phyloP scores from a whole-genome alignment of 164 flowering plant genomes.

The Tetracentron sinense region DNA sequence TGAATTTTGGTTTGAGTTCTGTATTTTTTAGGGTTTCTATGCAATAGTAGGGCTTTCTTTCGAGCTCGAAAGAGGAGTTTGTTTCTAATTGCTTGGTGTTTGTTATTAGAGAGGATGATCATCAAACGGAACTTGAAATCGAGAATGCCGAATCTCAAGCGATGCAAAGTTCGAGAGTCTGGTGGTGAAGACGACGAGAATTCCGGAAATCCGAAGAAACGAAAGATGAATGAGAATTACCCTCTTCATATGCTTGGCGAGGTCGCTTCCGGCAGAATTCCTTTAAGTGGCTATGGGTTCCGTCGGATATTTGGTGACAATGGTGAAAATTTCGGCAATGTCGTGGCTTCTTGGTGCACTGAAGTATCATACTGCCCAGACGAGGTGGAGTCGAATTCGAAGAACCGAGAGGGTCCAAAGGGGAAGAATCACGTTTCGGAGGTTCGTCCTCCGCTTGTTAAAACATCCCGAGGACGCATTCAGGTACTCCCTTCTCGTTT shows the following conservation, averaged over 20 bases:
- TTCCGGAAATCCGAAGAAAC: conserved; percentile 28
- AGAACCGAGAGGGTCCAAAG: not conserved
- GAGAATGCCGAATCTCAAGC: conserved; percentile 45
- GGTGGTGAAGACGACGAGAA: conserved; percentile 19
- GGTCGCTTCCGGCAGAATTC: conserved; percentile 51
- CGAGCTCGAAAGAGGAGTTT: conserved; percentile 3
- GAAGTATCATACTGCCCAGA: conserved; percentile 30
- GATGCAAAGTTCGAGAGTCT: conserved; percentile 30
- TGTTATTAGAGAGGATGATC: conserved; percentile 30
- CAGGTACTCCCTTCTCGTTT: conserved; percentile 56
- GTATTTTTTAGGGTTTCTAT: not conserved
- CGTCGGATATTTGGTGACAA: not conserved
- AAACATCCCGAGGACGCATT: conserved; percentile 47
- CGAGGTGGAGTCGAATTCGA: conserved; percentile 27
- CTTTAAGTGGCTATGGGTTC: not conserved
- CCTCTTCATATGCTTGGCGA: conserved; percentile 57
- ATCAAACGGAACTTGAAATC: conserved; percentile 35
- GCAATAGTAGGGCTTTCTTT: conserved; percentile 1
- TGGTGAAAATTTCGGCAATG: conserved; percentile 18
- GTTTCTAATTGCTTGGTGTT: conserved; percentile 1
- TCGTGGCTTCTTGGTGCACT: conserved; percentile 28
- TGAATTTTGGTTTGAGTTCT: not conserved
- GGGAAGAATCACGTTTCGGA: conserved; percentile 13
- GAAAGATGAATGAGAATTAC: conserved; percentile 26
- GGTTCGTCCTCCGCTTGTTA: conserved; percentile 35